phyloP scores from a whole-genome alignment of 257 asterid species.

The Solanum pinnatisectum region DNA sequence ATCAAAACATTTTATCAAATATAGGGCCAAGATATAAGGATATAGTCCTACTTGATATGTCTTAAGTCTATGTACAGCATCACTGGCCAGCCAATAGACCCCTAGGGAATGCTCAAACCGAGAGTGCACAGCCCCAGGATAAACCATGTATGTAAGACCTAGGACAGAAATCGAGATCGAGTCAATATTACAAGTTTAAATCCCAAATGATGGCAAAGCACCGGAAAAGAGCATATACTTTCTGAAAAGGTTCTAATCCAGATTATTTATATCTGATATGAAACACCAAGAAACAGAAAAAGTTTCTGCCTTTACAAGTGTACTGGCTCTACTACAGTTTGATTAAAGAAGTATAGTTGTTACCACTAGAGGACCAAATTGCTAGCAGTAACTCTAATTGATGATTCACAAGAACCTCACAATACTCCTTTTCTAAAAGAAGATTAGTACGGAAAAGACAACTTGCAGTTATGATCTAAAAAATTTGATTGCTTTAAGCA shows the following conservation, averaged over 20 bases:
- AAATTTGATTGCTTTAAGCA: neutral
- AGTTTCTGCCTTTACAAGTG: neutral
- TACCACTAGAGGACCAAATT: neutral
- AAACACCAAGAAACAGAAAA: neutral
- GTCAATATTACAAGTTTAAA: constrained; percentile 2
- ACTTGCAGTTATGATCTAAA: neutral
- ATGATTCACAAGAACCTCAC: neutral
- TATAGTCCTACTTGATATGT: constrained; percentile 51
- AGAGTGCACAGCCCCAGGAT: constrained; percentile 96
- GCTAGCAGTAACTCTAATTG: neutral
- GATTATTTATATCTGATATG: neutral
- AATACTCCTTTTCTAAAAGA: neutral
- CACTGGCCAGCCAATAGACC: constrained; percentile 83
- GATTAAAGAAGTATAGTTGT: too few species aligned
- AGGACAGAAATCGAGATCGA: constrained; percentile 4
- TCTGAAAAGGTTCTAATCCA: neutral
- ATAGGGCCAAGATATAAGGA: constrained; percentile 4
- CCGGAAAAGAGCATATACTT: neutral
- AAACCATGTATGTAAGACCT: constrained; percentile 73
- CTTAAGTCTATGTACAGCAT: constrained; percentile 56
- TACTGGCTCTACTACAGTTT: neutral
- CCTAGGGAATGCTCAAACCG: constrained; percentile 96
- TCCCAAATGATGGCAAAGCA: neutral
- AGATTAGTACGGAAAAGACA: neutral
- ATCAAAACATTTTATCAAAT: constrained; percentile 8